A percentile compares a stretch with the other conserved stretches of the same genome.
These are phyloP conservation scores for Straminergon stramineum DNA, from an alignment of 225 moss, liverwort and hornwort genomes.

Conservation along the genomic window DNA sequence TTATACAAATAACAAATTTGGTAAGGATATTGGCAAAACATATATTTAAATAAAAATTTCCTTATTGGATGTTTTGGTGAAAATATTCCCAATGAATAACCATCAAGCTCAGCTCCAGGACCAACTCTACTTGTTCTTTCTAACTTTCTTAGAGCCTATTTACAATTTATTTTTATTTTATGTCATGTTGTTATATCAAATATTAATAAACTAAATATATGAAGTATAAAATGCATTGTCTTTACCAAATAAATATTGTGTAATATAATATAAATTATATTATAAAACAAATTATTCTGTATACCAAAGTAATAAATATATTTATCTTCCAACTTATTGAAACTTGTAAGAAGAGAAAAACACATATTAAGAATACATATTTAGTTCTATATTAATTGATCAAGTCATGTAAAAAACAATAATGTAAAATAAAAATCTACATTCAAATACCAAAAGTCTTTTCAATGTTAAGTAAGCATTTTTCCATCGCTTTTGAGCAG, in stretches of 20 bases:
- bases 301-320: neutral
- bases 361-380: neutral
- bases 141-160: constrained; percentile 47
- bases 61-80: constrained; percentile 33
- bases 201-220: too few relatives aligned
- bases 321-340: neutral
- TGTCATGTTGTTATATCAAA: too few relatives aligned
- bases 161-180: neutral
- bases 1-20: neutral
- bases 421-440: neutral
- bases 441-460: constrained; percentile 25
- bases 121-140: constrained; percentile 60
- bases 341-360: neutral
- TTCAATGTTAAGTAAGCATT: constrained; percentile 43
- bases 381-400: too few relatives aligned
- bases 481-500: constrained; percentile 32
- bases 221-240: neutral
- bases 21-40: constrained; percentile 68
- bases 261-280: neutral
- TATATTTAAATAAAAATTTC: constrained; percentile 29
- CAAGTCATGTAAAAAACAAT: neutral
- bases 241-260: neutral
- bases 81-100: constrained; percentile 49
- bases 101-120: constrained; percentile 64
- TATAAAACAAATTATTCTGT: too few relatives aligned